Percentiles rank a stretch among this genome's conserved stretches.
phyloP scores from a whole-genome alignment of 78 protist genomes.

The Neovahlkampfia damariscottae region DNA sequence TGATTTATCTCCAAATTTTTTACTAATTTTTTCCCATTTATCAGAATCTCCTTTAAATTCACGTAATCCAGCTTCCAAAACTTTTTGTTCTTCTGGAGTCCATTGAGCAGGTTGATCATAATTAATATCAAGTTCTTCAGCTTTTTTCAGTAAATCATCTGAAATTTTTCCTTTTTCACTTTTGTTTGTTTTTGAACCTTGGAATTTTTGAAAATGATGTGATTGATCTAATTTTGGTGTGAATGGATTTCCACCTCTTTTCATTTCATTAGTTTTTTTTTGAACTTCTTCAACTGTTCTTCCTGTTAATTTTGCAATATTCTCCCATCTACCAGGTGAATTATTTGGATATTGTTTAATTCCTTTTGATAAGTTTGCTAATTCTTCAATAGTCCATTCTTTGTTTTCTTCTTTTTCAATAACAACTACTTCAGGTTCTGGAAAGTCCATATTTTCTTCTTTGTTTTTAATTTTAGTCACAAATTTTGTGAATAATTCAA shows the following conservation, averaged over 20 bases:
- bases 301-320: conserved; percentile 32
- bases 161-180: not conserved
- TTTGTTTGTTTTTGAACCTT: not conserved
- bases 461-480: not conserved
- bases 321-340: conserved; percentile 42
- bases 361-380: conserved; percentile 46
- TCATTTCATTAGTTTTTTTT: conserved; percentile 27
- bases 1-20: not conserved
- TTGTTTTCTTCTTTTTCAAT: not conserved
- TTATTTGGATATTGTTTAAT: conserved; percentile 46
- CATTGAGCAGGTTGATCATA: not conserved
- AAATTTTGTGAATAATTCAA: too few relatives aligned
- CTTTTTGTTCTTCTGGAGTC: not conserved
- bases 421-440: conserved; percentile 17
- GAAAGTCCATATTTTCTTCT: conserved; percentile 36
- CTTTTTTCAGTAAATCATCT: not conserved
- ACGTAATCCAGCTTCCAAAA: not conserved
- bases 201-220: not conserved
- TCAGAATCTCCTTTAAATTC: not conserved
- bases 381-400: conserved; percentile 53
- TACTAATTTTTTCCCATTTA: not conserved
- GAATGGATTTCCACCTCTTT: not conserved
- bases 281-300: conserved; percentile 46
- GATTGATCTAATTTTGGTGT: not conserved
- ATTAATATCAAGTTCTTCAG: not conserved